Evolutionary conservation across 768 basidiomycete genomes (phyloP).

Genomic region (Lenzites betulinus): DNA sequence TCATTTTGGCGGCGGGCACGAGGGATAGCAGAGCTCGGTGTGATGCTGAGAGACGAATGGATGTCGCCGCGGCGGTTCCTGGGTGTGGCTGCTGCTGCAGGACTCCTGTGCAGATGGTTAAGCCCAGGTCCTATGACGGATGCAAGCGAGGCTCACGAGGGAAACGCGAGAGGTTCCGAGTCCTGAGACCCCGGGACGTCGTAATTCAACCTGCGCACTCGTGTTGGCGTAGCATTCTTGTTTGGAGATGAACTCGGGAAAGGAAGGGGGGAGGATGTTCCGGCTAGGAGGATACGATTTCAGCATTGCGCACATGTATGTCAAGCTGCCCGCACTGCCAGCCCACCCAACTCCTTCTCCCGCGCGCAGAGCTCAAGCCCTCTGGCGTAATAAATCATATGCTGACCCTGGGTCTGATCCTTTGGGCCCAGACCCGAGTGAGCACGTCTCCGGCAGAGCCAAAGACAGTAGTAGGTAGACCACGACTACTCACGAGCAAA

Average conservation of each 20-base stretch:
- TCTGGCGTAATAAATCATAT: too few relatives aligned
- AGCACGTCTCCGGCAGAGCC: too few relatives aligned
- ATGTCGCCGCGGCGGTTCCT: constrained; percentile 87
- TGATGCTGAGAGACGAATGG: constrained; percentile 73
- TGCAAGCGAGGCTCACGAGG: constrained; percentile 49
- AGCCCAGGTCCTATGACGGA: background rate
- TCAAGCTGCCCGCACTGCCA: too few relatives aligned
- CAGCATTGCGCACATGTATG: background rate
- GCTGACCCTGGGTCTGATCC: too few relatives aligned
- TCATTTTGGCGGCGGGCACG: constrained; percentile 39
- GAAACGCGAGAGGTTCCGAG: constrained; percentile 72
- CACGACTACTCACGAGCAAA: constrained; percentile 29
- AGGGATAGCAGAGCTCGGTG: constrained; percentile 47
- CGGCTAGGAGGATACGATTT: constrained; percentile 35
- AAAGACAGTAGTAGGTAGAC: background rate
- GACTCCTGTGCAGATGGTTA: constrained; percentile 44
- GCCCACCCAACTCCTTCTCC: too few relatives aligned
- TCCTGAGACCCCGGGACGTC: constrained; percentile 31
- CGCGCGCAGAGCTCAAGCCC: too few relatives aligned
- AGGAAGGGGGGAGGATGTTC: constrained; percentile 63
- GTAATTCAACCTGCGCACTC: constrained; percentile 19
- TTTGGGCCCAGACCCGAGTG: too few relatives aligned
- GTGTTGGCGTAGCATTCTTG: constrained; percentile 36
- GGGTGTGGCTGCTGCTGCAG: constrained; percentile 55
- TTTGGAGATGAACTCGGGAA: constrained; percentile 66